Conservation (phyloP, 352 stramenopile genomes). For the Aphanomyces euteiches region DNA sequence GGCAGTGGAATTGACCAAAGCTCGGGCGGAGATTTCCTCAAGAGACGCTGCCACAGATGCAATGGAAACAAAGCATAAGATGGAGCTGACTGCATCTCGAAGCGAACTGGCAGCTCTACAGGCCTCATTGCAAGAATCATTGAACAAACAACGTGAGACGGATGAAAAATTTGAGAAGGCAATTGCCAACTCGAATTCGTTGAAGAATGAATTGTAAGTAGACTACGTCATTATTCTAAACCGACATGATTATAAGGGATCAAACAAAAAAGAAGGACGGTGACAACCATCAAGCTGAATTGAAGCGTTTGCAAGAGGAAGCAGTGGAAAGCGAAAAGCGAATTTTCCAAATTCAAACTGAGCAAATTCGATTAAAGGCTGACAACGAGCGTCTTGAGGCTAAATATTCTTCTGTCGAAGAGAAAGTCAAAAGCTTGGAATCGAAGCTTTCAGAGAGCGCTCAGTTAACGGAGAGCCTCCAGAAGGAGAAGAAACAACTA, state of each 20-base stretch:
- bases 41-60: slow-evolving; percentile 13
- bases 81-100: not conserved
- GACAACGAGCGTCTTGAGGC: slow-evolving; percentile 30
- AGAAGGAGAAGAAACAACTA: slow-evolving; percentile 44
- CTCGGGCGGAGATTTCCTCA: not conserved
- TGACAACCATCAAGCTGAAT: slow-evolving; percentile 7
- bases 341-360: slow-evolving; percentile 20
- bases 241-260: slow-evolving; percentile 11
- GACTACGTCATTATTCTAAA: not conserved
- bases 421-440: slow-evolving; percentile 55
- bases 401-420: slow-evolving; percentile 23
- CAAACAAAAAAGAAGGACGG: slow-evolving; percentile 3
- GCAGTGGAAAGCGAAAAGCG: slow-evolving; percentile 23
- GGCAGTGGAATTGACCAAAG: slow-evolving; percentile 23
- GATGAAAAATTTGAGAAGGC: slow-evolving; percentile 22
- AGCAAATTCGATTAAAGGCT: slow-evolving; percentile 23
- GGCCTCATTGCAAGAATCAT: slow-evolving; percentile 4
- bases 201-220: slow-evolving; percentile 21
- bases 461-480: slow-evolving; percentile 38
- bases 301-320: slow-evolving; percentile 29
- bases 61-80: slow-evolving; percentile 24
- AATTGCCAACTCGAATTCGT: not conserved
- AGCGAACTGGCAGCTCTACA: not conserved
- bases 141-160: not conserved
- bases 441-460: slow-evolving; percentile 34